phyloP scores from a whole-genome alignment of 768 basidiomycete species.

The Mycena olivaceomarginata region DNA sequence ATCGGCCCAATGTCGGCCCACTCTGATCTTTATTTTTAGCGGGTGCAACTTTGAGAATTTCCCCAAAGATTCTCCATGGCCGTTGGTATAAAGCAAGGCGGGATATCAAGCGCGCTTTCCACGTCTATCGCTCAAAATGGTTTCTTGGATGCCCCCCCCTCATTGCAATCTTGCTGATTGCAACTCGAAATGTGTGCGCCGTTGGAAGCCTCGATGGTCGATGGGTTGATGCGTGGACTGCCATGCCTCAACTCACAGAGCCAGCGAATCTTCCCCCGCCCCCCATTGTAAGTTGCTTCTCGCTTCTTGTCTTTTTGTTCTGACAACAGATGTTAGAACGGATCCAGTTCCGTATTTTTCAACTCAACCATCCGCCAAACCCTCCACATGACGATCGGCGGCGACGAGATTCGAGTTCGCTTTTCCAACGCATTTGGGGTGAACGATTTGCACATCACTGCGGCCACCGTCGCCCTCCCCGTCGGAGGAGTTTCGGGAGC shows the following conservation, averaged over 20 bases:
- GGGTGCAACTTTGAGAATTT: background rate
- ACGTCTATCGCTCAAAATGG: conserved; percentile 9
- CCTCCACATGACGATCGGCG: conserved; percentile 63
- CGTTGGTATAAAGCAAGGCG: conserved; percentile 23
- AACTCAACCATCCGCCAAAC: conserved; percentile 72
- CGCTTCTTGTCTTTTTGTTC: background rate
- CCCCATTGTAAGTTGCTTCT: conserved; percentile 51
- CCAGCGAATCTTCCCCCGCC: conserved; percentile 57
- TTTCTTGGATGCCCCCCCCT: conserved; percentile 7
- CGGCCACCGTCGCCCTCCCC: conserved; percentile 65
- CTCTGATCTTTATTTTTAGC: background rate
- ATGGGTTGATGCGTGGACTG: conserved; percentile 60
- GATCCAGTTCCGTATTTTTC: conserved; percentile 57
- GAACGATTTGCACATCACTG: conserved; percentile 64
- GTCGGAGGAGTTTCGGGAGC: conserved; percentile 58
- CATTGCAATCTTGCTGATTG: background rate
- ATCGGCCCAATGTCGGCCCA: conserved; percentile 15
- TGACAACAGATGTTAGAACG: conserved; percentile 45
- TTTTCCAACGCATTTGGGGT: conserved; percentile 70
- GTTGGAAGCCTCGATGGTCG: conserved; percentile 29
- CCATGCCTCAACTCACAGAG: conserved; percentile 65
- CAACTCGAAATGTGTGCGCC: conserved; percentile 4
- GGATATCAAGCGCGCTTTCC: background rate
- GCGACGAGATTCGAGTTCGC: conserved; percentile 62
- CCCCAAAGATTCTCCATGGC: conserved; percentile 27